Percentiles rank a stretch among this genome's conserved stretches.
Evolutionary conservation across 306 rosid species (phyloP).

Genomic region (Dalbergia cultrata): DNA sequence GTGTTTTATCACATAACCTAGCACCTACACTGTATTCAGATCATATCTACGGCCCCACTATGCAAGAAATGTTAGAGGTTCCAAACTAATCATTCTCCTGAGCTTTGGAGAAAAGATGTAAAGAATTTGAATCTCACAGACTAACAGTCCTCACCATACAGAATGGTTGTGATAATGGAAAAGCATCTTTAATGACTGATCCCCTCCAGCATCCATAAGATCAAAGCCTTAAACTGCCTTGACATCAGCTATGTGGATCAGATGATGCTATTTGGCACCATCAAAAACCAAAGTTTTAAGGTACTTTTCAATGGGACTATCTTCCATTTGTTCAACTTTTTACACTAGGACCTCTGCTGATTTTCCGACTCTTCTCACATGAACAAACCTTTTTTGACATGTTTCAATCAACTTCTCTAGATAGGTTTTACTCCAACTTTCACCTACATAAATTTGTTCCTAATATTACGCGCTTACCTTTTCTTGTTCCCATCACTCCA

Average conservation of each 20-base stretch:
- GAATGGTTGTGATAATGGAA: background rate
- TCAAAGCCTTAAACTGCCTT: background rate
- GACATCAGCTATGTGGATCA: background rate
- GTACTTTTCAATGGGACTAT: background rate
- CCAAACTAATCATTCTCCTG: conserved; percentile 12
- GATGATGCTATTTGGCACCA: background rate
- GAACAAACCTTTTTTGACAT: background rate
- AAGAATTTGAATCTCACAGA: background rate
- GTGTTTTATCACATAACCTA: background rate
- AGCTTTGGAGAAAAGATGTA: background rate
- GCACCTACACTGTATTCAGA: background rate
- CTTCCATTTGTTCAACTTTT: conserved; percentile 9
- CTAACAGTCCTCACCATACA: background rate
- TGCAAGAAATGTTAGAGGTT: background rate
- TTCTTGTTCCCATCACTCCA: conserved; percentile 5
- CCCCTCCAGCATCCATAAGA: background rate
- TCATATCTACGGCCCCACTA: background rate
- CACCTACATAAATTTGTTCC: background rate
- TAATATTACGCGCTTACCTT: background rate
- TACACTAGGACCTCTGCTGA: background rate
- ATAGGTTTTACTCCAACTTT: background rate
- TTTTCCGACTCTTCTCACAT: background rate
- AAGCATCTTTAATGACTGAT: background rate
- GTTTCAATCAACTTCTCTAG: conserved; percentile 4
- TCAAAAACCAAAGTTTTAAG: conserved; percentile 17